Evolutionary conservation across 1,139 yeast genomes (phyloP), one percentile per base, ranked within the genome.

Genomic region (Saccharomycopsis hybrid): DNA sequence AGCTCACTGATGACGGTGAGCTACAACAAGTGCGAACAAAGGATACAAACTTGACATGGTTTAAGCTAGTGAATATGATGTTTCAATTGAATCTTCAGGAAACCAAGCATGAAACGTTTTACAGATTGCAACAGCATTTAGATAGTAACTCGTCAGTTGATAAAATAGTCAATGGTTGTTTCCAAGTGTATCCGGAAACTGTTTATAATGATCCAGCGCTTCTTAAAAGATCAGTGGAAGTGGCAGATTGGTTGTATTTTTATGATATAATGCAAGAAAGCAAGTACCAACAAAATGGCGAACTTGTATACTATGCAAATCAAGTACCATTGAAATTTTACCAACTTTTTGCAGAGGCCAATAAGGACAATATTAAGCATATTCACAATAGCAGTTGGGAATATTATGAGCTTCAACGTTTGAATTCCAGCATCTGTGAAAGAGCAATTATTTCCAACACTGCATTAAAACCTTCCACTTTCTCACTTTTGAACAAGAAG

Each of bases 191-290:
- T 61, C 76, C 74, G 1, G 63, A 62, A 1, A 69, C 77, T 54
- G 72, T 79, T 53, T 77, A 75, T 57, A 81, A 83, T 46, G 96
- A 87, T 60, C 82, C 78, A 55, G 71, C 81, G 42, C 66, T 88
- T 36, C 58, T 60, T n/a, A 32, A 29, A 1, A 84, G 83, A 56
- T 88, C 95, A 0, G 66, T 78, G 11, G 69, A 66, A 41, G 66
- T 88, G 11, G 78, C 87, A 43, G 95, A 88, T 55, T 90, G 96
- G 96, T 62, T 86, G 31, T 74, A 68, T 56, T 85, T 83, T 61
- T 77, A 80, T 56, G 97, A 89, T 60, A 54, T 65, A 30, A 65
- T 78, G 60, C 60, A 69, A 49, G 68, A 68, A 56, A 73, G 74
- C 25, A 51, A 48, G 30, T 52, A 52, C 33, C 49, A 47, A 13